A percentile compares a stretch with the other conserved stretches of the same genome.
These are phyloP conservation scores for Cryptosporidium ryanae DNA, from an alignment of 169 alveolate species.

Conservation along the genomic window DNA sequence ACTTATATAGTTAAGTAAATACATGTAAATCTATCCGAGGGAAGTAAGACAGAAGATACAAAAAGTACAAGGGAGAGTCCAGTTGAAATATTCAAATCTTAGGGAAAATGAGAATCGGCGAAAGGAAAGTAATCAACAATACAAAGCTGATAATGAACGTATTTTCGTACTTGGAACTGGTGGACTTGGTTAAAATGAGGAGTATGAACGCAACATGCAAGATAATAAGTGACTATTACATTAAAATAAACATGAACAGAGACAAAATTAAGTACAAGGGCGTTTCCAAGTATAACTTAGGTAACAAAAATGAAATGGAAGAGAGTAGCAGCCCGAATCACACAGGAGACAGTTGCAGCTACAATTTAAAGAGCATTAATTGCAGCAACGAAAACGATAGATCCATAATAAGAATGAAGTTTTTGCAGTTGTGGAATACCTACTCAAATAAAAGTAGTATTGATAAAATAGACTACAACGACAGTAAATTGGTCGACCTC, in stretches of 20 bases:
- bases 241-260: slow-evolving; percentile 32
- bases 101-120: background rate
- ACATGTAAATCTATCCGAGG: no score
- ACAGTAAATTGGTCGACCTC: background rate
- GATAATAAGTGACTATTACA: slow-evolving; percentile 38
- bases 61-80: no score
- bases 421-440: slow-evolving; percentile 60
- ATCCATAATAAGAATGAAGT: slow-evolving; percentile 46
- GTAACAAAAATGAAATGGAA: background rate
- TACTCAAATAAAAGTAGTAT: slow-evolving; percentile 34
- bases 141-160: slow-evolving; percentile 43
- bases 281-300: background rate
- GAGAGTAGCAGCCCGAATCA: background rate
- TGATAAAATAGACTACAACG: slow-evolving; percentile 48
- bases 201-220: slow-evolving; percentile 25
- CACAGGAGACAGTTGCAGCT: no score
- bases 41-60: no score
- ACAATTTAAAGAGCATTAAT: no score
- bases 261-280: slow-evolving; percentile 31
- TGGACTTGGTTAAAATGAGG: slow-evolving; percentile 38
- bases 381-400: background rate
- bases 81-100: no score
- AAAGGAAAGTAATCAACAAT: slow-evolving; percentile 29
- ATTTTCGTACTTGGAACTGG: slow-evolving; percentile 44
- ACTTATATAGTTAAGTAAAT: no score